phyloP scores from a whole-genome alignment of 2,329 filamentous ascomycete species.

The Fusarium pilosicola region DNA sequence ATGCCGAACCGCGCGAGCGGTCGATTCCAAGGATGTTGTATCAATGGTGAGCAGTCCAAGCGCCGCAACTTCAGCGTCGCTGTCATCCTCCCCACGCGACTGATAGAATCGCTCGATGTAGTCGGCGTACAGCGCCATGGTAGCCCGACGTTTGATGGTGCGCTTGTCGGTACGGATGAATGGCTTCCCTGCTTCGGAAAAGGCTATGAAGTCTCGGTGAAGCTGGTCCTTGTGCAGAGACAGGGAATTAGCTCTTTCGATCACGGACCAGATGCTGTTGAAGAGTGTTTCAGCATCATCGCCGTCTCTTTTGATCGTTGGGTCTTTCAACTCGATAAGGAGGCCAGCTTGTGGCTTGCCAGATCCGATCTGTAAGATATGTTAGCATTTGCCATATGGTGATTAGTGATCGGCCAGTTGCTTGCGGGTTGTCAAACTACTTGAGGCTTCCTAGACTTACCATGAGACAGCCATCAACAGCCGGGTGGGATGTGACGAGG shows the following conservation, averaged over 20 bases:
- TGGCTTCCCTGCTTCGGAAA: constrained; percentile 54
- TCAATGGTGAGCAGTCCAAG: neutral
- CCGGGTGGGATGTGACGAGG: constrained; percentile 39
- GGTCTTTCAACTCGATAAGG: constrained; percentile 44
- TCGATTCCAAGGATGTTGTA: neutral
- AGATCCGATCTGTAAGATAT: neutral
- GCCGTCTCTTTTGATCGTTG: constrained; percentile 25
- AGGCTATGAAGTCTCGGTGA: constrained; percentile 52
- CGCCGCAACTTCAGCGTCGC: neutral
- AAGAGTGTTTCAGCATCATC: constrained; percentile 40
- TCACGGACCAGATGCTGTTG: constrained; percentile 56
- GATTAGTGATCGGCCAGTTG: no score
- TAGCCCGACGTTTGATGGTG: constrained; percentile 54
- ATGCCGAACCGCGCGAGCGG: neutral
- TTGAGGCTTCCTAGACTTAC: neutral
- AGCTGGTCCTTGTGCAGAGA: constrained; percentile 55
- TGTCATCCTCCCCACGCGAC: neutral
- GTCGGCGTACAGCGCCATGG: constrained; percentile 52
- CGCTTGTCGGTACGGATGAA: constrained; percentile 59
- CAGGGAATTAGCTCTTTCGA: constrained; percentile 55
- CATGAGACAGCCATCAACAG: constrained; percentile 42
- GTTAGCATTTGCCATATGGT: no score
- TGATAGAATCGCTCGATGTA: constrained; percentile 60
- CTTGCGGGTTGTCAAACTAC: neutral
- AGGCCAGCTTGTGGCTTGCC: constrained; percentile 44